These are phyloP conservation scores for Paxillus ammoniavirescens DNA, from an alignment of 768 basidiomycete species.

Conservation along the genomic window DNA sequence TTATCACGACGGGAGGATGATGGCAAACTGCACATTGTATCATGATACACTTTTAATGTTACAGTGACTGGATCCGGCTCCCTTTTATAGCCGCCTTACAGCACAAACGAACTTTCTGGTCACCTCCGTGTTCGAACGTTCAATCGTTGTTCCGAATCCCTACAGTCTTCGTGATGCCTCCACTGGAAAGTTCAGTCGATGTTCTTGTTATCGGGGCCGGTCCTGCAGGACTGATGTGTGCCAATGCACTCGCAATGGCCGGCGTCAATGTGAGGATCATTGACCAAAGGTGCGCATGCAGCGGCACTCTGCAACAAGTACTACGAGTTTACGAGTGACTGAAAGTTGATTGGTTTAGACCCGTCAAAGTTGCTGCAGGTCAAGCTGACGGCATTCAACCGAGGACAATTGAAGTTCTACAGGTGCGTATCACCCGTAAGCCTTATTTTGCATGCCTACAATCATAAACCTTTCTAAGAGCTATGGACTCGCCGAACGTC, in stretches of 20 bases:
- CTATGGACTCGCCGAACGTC: constrained; percentile 68
- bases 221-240: constrained; percentile 65
- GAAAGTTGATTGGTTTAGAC: constrained; percentile 24
- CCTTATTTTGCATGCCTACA: not conserved
- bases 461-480: constrained; percentile 42
- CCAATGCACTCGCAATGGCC: constrained; percentile 47
- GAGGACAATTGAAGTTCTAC: constrained; percentile 53
- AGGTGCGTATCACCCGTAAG: constrained; percentile 29
- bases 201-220: constrained; percentile 51
- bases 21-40: too few species aligned
- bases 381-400: constrained; percentile 59
- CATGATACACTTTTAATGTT: too few species aligned
- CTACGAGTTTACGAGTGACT: not conserved
- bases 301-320: not conserved
- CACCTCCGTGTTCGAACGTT: not conserved
- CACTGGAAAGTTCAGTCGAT: constrained; percentile 35
- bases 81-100: too few species aligned
- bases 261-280: constrained; percentile 46
- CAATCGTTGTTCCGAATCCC: not conserved
- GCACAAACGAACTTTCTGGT: not conserved
- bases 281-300: constrained; percentile 39
- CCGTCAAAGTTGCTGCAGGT: constrained; percentile 41
- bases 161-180: constrained; percentile 14
- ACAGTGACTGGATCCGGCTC: too few species aligned
- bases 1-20: too few species aligned